Evolutionary conservation across 2,329 filamentous ascomycete genomes (phyloP), one percentile per base, ranked within the genome.

Genomic region (Fusarium algeriense): DNA sequence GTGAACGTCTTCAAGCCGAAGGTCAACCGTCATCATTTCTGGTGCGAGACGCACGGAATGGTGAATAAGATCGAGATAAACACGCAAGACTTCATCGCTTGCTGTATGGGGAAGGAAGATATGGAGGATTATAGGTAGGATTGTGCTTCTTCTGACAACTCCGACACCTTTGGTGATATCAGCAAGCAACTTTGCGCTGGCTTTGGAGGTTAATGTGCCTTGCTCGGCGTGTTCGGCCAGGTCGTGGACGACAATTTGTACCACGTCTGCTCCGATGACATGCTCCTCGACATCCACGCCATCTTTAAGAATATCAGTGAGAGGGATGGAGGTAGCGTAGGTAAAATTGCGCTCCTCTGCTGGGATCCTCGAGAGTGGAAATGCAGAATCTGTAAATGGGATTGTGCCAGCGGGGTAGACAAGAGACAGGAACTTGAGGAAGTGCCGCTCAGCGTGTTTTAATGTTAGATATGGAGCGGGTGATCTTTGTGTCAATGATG

Each of bases 371-470:
- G 91, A 89, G 2, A 93, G 80, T 0, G 91, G 91, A 71, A 92
- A 92, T 2, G 89, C 88, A 4, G 88, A 88, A 68, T 91, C 88
- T 62, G 89, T 84, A 23, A 88, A 87, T 0, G 86, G 86, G n/a
- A 89, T 85, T 9, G 85, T 81, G 6, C 85, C 84, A 20, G 83
- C 81, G 3, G 87, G 84, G 52, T 88, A 87, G 30, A 91, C 84
- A 28, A 91, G 83, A 2, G 89, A 88, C 12, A 93, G 81, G 60
- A 93, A 92, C 59, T 90, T 90, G 41, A 93, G 82, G 65, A 93
- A 92, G 64, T 92, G 90, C 49, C 89, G 84, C 77, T 93, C 91
- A 6, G 90, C 87, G 50, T 89, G 84, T 76, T 93, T 93, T 9
- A 93, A 80, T 0, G 90, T 90, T 19, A 93, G 80, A 70, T 91